These are phyloP conservation scores for Thuidium tamariscinum DNA, from an alignment of 225 moss, liverwort and hornwort genomes.

Conservation along the genomic window DNA sequence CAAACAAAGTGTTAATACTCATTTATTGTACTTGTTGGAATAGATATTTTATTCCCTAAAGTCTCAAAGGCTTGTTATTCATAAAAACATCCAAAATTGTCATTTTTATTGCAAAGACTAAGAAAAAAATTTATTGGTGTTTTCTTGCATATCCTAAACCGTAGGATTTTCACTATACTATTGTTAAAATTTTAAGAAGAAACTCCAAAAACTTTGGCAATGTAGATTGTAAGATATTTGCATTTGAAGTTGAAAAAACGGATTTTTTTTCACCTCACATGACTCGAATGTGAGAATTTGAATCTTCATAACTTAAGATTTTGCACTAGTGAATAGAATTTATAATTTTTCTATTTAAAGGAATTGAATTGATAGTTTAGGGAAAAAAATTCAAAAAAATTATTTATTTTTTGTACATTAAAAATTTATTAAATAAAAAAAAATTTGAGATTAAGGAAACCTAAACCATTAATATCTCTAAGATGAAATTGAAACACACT, in stretches of 20 bases:
- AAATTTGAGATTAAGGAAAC: background rate
- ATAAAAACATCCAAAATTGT: background rate
- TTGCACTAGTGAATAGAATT: fast-evolving
- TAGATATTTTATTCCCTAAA: fast-evolving
- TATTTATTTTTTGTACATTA: no score
- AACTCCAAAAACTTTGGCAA: background rate
- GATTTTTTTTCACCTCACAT: fast-evolving
- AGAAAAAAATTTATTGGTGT: no score
- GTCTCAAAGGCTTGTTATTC: fast-evolving
- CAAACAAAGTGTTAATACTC: background rate
- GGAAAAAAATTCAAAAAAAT: no score
- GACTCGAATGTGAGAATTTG: background rate
- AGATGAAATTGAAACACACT: background rate
- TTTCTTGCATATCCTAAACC: no score
- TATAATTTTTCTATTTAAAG: fast-evolving
- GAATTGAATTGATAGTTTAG: background rate
- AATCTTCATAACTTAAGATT: background rate
- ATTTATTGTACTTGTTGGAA: background rate
- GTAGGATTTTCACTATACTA: no score
- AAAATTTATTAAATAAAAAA: no score
- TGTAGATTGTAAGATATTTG: background rate
- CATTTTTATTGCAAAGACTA: background rate
- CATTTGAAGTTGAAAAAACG: fast-evolving
- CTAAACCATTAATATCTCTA: fast-evolving
- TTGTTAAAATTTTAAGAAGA: no score